Percentiles rank a stretch among this genome's conserved stretches.
These are phyloP conservation scores for Heliamphora pulchella DNA, from an alignment of 179 eudicot genomes.

Conservation along the genomic window DNA sequence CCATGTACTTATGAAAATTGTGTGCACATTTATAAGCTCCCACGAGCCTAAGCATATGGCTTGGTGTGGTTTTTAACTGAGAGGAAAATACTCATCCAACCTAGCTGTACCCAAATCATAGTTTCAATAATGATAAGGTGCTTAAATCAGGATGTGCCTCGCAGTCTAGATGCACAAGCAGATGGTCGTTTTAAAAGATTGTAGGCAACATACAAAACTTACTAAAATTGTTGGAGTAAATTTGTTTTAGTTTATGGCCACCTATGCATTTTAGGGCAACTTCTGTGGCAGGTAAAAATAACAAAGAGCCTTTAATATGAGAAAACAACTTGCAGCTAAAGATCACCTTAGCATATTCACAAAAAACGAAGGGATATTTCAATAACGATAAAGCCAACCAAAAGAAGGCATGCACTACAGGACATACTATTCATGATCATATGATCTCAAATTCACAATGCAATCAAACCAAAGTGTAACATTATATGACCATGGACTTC, in stretches of 20 bases:
- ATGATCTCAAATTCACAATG: not conserved
- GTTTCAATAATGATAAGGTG: not conserved
- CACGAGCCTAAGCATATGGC: not conserved
- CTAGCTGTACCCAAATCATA: not conserved
- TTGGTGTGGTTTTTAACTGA: not conserved
- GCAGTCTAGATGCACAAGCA: not conserved
- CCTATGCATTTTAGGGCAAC: not conserved
- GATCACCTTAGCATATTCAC: too few relatives aligned
- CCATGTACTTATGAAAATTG: too few relatives aligned
- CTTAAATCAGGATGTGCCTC: not conserved
- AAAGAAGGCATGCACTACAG: too few relatives aligned
- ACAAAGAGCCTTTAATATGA: too few relatives aligned
- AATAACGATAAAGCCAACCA: too few relatives aligned
- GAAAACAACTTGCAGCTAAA: too few relatives aligned
- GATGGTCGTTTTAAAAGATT: not conserved
- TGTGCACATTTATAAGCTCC: too few relatives aligned
- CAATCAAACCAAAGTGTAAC: not conserved
- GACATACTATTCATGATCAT: too few relatives aligned
- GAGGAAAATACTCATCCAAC: not conserved
- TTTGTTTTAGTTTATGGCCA: not conserved
- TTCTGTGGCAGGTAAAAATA: not conserved
- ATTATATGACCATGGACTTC: not conserved
- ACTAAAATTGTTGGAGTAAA: not conserved
- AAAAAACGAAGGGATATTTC: too few relatives aligned
- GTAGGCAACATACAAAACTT: not conserved